Evolutionary conservation across 345 rosid species (phyloP), one percentile per base, ranked within the genome.

Genomic region (Pelargonium nanum): DNA sequence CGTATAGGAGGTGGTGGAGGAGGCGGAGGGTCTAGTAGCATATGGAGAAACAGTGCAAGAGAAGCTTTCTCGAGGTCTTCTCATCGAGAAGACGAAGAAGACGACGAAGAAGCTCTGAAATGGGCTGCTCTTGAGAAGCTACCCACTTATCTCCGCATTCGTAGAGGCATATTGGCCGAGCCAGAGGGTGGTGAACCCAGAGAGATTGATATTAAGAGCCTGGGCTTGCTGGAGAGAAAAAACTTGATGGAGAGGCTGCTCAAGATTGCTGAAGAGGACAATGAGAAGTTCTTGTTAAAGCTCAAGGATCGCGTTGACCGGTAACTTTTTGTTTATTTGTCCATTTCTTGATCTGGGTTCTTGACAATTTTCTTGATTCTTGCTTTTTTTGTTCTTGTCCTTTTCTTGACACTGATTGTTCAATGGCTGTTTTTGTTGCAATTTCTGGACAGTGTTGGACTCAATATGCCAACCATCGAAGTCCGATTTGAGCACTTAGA

Each of bases 41-140:
- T 77, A 24, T 78, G 81, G 84, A 71, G 81, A 60, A 70, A 57
- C 66, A 72, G 65, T 2, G 54, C 72, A 9, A n/a, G 59, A 57
- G 83, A 85, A 30, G 76, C 65, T 21, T 85, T 85, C 59, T 64
- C 83, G 5, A 74, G 58, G 72, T 77, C 91, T 13, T 77, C 78
- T 26, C 64, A 64, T 22, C 74, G 65, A 16, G 91, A 75, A 61
- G 85, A 85, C 22, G 76, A 66, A 16, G 91, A 75, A 61, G 85
- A 85, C 19, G 83, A 79, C 62, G 96, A 88, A 66, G 96, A 84
- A 77, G 97, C 88, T 53, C 75, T 88, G 60, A 86, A 52, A 71
- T 91, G 96, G 97, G 97, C 97, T 50, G 97, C 97, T 50, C 12
- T 91, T 2, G 90, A 91, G 76, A 91, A 78, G 72, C 82, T 91